Evolutionary conservation across 169 alveolate species (phyloP).

Genomic region (Eimeria sp.): DNA sequence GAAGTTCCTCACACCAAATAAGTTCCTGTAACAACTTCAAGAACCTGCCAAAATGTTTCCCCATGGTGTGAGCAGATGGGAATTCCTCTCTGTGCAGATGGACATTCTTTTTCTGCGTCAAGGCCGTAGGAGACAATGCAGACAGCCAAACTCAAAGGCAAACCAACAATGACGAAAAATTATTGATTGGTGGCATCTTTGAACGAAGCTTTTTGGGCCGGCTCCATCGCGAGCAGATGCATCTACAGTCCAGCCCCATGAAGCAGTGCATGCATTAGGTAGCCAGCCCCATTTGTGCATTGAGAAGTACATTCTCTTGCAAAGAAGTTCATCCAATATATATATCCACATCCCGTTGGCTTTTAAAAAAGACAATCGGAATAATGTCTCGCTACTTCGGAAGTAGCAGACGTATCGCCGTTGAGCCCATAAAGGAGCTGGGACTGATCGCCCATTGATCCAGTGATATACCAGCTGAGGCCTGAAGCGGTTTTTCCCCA

Average conservation of each 20-base stretch:
- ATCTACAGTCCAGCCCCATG: conserved; percentile 44
- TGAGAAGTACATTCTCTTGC: background rate
- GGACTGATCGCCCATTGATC: background rate
- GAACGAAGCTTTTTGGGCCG: background rate
- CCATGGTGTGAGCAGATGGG: background rate
- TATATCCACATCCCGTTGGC: background rate
- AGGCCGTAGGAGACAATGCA: background rate
- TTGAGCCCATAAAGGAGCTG: background rate
- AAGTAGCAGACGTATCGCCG: background rate
- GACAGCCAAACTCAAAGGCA: background rate
- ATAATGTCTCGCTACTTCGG: background rate
- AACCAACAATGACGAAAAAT: background rate
- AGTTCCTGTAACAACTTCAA: background rate
- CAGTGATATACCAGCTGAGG: background rate
- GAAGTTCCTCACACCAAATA: background rate
- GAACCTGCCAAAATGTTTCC: background rate
- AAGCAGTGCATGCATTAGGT: conserved; percentile 20
- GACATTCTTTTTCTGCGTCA: background rate
- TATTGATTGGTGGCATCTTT: background rate
- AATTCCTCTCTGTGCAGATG: too few relatives aligned
- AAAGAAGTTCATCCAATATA: background rate
- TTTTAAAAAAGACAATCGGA: background rate
- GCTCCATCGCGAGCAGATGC: background rate
- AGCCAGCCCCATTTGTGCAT: conserved; percentile 21
- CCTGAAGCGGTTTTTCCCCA: background rate